Evolutionary conservation across 768 basidiomycete genomes (phyloP).

Genomic region (Termitomyces eurrhizus): DNA sequence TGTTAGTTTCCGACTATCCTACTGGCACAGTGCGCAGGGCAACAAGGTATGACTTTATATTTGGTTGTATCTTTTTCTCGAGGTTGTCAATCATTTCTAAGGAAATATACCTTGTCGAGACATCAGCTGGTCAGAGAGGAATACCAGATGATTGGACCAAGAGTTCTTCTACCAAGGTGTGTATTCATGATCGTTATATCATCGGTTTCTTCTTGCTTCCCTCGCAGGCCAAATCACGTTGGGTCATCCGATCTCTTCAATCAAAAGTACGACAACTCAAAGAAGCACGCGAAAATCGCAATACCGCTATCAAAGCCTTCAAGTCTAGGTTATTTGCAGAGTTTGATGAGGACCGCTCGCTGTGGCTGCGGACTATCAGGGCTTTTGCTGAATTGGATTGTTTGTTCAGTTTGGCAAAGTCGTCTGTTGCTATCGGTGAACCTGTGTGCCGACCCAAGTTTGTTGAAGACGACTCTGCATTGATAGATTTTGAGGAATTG

Average conservation of each 20-base stretch:
- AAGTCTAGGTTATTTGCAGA: conserved; percentile 73
- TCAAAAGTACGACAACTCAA: conserved; percentile 76
- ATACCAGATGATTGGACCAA: conserved; percentile 87
- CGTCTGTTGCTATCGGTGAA: conserved; percentile 86
- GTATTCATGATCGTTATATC: not conserved
- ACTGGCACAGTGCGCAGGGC: conserved; percentile 67
- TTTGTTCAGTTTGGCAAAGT: conserved; percentile 85
- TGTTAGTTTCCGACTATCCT: conserved; percentile 30
- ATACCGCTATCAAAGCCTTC: conserved; percentile 77
- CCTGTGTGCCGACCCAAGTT: conserved; percentile 92
- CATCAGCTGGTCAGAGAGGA: conserved; percentile 50
- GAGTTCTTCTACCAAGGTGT: conserved; percentile 73
- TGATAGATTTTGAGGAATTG: conserved; percentile 84
- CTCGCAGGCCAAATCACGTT: conserved; percentile 66
- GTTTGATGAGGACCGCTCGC: conserved; percentile 74
- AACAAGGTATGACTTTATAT: conserved; percentile 55
- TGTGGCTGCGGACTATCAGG: conserved; percentile 82
- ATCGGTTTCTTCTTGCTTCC: not conserved
- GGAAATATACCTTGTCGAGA: conserved; percentile 92
- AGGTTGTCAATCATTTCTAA: conserved; percentile 20
- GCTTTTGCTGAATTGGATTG: conserved; percentile 96
- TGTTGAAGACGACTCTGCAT: conserved; percentile 74
- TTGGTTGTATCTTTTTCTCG: not conserved
- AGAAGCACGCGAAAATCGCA: conserved; percentile 90
- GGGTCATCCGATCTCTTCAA: conserved; percentile 69